Evolutionary conservation across 23 red algal genomes (phyloP).

Genomic region (Gracilaria gracilis): DNA sequence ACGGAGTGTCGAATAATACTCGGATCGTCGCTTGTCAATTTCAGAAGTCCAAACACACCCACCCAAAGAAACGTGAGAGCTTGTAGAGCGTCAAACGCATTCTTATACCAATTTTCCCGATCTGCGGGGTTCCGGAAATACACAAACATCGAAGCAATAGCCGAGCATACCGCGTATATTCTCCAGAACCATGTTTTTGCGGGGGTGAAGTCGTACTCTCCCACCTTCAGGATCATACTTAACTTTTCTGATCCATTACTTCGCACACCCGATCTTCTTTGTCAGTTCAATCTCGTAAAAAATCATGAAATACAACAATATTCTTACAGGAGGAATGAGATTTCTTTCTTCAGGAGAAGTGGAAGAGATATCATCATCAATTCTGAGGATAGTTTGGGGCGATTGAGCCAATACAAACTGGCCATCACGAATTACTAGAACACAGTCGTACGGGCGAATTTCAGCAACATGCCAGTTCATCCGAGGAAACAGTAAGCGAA

Average conservation of each 20-base stretch:
- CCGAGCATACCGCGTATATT: neutral
- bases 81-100: neutral
- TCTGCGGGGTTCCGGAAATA: neutral
- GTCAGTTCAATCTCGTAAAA: neutral
- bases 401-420: too few species aligned
- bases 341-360: too few species aligned
- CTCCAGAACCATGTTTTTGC: neutral
- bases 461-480: too few species aligned
- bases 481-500: too few species aligned
- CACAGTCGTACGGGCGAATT: too few species aligned
- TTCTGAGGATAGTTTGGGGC: too few species aligned
- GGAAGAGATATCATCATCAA: too few species aligned
- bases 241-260: neutral
- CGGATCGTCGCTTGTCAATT: constrained; percentile 33
- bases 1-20: constrained; percentile 33
- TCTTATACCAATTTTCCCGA: constrained; percentile 32
- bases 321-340: too few species aligned
- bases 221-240: neutral
- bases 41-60: constrained; percentile 30
- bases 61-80: constrained; percentile 16
- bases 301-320: too few species aligned
- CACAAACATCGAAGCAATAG: neutral
- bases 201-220: neutral
- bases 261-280: neutral
- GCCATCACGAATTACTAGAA: too few species aligned